These are phyloP conservation scores for Penicillium coprophilum DNA, from an alignment of 495 filamentous ascomycete species.

Conservation along the genomic window DNA sequence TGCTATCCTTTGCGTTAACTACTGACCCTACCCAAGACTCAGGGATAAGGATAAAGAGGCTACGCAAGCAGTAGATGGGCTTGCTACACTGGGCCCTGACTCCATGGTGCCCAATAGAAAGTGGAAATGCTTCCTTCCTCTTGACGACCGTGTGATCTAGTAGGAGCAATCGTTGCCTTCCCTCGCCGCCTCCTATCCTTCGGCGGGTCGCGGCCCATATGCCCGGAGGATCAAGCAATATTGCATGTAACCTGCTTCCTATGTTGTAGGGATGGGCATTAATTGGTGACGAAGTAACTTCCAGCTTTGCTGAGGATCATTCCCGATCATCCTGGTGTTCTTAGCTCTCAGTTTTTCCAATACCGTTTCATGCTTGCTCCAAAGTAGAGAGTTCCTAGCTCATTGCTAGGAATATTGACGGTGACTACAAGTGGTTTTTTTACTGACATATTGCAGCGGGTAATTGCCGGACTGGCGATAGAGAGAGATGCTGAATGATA, in stretches of 20 bases:
- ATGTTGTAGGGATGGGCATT: constrained; percentile 1
- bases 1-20: neutral
- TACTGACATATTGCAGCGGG: too few species aligned
- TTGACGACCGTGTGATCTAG: neutral
- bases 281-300: neutral
- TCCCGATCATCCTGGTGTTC: neutral
- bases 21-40: neutral
- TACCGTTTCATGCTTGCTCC: neutral
- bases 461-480: too few species aligned
- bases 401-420: neutral
- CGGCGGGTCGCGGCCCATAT: neutral
- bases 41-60: neutral
- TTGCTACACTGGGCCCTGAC: neutral
- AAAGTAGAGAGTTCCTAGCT: neutral
- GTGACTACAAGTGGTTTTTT: too few species aligned
- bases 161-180: neutral
- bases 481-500: neutral
- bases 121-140: neutral
- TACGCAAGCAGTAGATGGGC: neutral
- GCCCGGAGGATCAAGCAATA: neutral
- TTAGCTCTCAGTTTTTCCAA: neutral
- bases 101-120: neutral
- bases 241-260: constrained; percentile 3
- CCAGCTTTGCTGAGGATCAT: neutral
- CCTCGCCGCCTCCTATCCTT: neutral